A percentile compares a stretch with the other conserved stretches of the same genome.
Conservation (phyloP, 2,329 filamentous ascomycete species). For the Periconia digitata region DNA sequence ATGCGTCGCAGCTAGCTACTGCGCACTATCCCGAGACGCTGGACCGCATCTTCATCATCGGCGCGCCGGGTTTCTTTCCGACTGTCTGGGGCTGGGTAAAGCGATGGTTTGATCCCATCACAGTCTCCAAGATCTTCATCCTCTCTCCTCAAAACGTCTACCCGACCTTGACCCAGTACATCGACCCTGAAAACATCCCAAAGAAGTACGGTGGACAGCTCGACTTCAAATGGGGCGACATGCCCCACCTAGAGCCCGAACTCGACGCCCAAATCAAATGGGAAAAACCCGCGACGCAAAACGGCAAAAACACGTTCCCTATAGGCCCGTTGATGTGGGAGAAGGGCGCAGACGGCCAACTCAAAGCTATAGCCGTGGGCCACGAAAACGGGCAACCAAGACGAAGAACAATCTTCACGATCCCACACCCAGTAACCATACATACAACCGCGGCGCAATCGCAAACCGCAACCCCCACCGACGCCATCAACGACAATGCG, state of each 20-base stretch:
- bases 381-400: slow-evolving; percentile 46
- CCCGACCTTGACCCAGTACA: slow-evolving; percentile 75
- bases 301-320: slow-evolving; percentile 46
- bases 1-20: slow-evolving; percentile 82
- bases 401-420: slow-evolving; percentile 42
- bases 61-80: slow-evolving; percentile 86
- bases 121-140: slow-evolving; percentile 90
- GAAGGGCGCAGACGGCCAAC: slow-evolving; percentile 42
- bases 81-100: slow-evolving; percentile 96
- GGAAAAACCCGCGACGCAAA: slow-evolving; percentile 35
- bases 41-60: slow-evolving; percentile 84
- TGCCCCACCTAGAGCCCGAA: slow-evolving; percentile 67
- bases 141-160: slow-evolving; percentile 72
- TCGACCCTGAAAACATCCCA: slow-evolving; percentile 80
- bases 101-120: slow-evolving; percentile 88
- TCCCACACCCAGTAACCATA: slow-evolving; percentile 35
- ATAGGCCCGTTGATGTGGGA: slow-evolving; percentile 53
- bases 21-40: slow-evolving; percentile 94
- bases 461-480: slow-evolving; percentile 27
- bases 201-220: slow-evolving; percentile 87
- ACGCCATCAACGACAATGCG: slow-evolving; percentile 26
- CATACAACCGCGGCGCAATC: slow-evolving; percentile 20
- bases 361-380: slow-evolving; percentile 50
- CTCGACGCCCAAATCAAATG: slow-evolving; percentile 48
- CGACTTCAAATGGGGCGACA: slow-evolving; percentile 77